A percentile compares a stretch with the other conserved stretches of the same genome.
phyloP scores from a whole-genome alignment of 2,329 filamentous ascomycete species.

The Scleromitrula shiraiana region DNA sequence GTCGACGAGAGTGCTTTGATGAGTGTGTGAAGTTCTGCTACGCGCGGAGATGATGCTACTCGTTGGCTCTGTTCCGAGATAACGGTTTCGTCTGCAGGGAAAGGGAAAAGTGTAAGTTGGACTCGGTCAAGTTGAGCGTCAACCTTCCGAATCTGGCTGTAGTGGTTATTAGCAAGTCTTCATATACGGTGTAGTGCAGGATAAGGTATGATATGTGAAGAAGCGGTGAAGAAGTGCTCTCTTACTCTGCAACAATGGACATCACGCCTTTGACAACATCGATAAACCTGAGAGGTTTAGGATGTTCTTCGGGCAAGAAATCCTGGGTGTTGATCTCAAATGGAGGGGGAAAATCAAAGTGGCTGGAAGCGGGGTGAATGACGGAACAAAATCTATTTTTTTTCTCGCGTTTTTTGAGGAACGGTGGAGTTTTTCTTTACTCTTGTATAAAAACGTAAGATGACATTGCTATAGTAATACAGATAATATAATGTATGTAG shows the following conservation, averaged over 20 bases:
- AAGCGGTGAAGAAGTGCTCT: slow-evolving; percentile 14
- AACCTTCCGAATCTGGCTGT: slow-evolving; percentile 49
- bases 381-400: slow-evolving; percentile 3
- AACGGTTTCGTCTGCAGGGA: slow-evolving; percentile 32
- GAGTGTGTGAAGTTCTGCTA: slow-evolving; percentile 57
- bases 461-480: too few species aligned
- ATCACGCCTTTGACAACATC: slow-evolving; percentile 26
- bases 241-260: slow-evolving; percentile 41
- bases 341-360: neutral
- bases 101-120: slow-evolving; percentile 39
- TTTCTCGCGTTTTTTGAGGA: neutral
- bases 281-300: neutral
- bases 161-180: neutral
- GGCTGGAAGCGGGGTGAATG: neutral
- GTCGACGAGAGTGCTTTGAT: slow-evolving; percentile 65
- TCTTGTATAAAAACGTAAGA: too few species aligned
- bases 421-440: too few species aligned
- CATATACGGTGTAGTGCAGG: too few species aligned
- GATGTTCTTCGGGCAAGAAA: neutral
- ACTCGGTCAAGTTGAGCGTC: slow-evolving; percentile 60
- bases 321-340: neutral
- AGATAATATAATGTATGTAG: too few species aligned
- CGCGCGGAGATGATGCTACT: slow-evolving; percentile 40
- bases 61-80: slow-evolving; percentile 18
- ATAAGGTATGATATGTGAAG: too few species aligned